Base-by-base conservation (phyloP, 805 yeast species). In the Candida glaebosa region DNA sequence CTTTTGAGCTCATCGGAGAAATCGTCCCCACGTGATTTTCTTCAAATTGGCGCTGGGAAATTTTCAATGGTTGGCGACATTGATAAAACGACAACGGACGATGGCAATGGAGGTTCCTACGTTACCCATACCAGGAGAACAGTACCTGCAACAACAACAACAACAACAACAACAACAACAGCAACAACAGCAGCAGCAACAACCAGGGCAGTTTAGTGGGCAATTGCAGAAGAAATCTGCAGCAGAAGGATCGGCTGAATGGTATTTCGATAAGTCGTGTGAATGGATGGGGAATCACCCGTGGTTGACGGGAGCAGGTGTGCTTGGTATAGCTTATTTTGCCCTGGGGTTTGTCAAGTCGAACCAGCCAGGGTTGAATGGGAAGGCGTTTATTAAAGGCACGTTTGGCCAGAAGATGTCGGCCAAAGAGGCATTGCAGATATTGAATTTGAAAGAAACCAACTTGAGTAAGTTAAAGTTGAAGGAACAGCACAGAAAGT, bases 391-490 rank as follows among this genome's bases (percentile, higher is more conserved):
- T 56, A 68, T 73, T 58, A 87, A 82, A 59, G 99, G 98, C 43
- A 87, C 96, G 1, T 91, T 91, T 65, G 96, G 90, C 28, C 61
- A 78, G n/a, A 93, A 91, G 62, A 88, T 91, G 96, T 75, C 77
- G 44, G 82, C 90, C 34, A 82, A 78, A 52, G 99, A 91, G 60
- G 97, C 97, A 3, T 72, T 89, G 46, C 89, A 79, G 57, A 86
- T 91, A 22, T 75, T 91, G 52, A 85, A 84, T 54, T 69, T 89
- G 53, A 81, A 77, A 49, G 93, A 85, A 59, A 69, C 79, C 28
- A 79, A 75, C 17, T 64, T 81, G 55, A 71, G 78, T 32, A 80
- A 78, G 61, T 75, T 81, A 45, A 81, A 74, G 53, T 71, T 89
- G 54, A 84, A 84, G 57, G 88, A 83, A 47, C 82, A 81, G 45